phyloP scores from a whole-genome alignment of 176 grass and related monocot species.

The Thalia dealbata region DNA sequence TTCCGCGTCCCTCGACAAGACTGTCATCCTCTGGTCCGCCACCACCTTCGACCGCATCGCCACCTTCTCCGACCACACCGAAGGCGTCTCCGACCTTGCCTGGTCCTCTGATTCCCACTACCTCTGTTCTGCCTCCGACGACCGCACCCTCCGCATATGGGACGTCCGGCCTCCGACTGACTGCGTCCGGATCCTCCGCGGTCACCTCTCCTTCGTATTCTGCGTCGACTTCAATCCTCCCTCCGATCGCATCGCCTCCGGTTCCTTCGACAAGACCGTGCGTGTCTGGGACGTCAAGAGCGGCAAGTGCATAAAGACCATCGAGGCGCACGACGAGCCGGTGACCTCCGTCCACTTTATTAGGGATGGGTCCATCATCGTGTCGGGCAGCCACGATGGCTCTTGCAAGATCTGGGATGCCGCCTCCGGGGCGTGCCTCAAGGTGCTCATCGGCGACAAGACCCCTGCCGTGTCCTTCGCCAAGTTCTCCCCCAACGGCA shows the following conservation, averaged over 20 bases:
- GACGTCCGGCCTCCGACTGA: constrained; percentile 45
- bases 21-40: constrained; percentile 53
- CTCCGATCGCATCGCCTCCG: constrained; percentile 61
- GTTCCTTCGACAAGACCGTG: constrained; percentile 72
- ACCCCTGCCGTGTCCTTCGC: constrained; percentile 63
- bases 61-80: constrained; percentile 47
- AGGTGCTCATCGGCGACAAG: constrained; percentile 80
- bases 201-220: constrained; percentile 68
- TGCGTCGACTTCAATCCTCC: constrained; percentile 88
- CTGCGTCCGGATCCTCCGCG: constrained; percentile 59
- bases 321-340: constrained; percentile 60
- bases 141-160: constrained; percentile 71
- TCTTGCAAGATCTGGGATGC: constrained; percentile 97
- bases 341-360: constrained; percentile 88
- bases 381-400: constrained; percentile 78
- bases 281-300: constrained; percentile 68
- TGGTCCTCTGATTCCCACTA: constrained; percentile 82
- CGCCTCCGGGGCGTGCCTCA: constrained; percentile 50
- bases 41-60: constrained; percentile 42
- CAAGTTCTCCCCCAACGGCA: constrained; percentile 92
- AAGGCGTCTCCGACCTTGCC: constrained; percentile 68
- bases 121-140: constrained; percentile 88
- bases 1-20: constrained; percentile 76
- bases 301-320: constrained; percentile 41
- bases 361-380: constrained; percentile 83